Conservation (phyloP, 441 rosid species). For the Brassica balearica region DNA sequence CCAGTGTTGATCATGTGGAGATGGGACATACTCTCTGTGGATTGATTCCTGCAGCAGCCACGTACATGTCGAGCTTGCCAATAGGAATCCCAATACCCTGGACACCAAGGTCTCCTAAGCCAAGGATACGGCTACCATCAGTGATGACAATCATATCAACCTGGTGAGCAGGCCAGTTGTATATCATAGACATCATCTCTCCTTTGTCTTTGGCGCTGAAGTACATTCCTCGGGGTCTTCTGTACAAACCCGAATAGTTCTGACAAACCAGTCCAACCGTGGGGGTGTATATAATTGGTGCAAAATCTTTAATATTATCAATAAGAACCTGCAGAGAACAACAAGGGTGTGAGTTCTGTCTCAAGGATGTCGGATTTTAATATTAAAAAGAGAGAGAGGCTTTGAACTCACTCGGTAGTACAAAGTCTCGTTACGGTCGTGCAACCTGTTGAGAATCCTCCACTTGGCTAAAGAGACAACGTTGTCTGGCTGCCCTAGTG, state of each 20-base stretch:
- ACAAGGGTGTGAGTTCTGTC: not conserved
- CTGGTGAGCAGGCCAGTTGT: slow-evolving; percentile 94
- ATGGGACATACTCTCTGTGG: slow-evolving; percentile 77
- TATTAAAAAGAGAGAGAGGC: no score
- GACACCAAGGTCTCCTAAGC: slow-evolving; percentile 98
- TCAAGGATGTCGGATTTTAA: no score
- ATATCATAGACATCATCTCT: slow-evolving; percentile 99
- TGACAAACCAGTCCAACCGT: slow-evolving; percentile 98
- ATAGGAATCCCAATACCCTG: slow-evolving; percentile 99
- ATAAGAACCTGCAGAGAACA: slow-evolving; percentile 75
- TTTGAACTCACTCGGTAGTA: slow-evolving; percentile 76
- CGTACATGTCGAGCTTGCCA: slow-evolving; percentile 97
- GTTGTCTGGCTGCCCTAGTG: slow-evolving; percentile 64
- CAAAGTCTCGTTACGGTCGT: slow-evolving; percentile 96
- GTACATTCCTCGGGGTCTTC: slow-evolving; percentile 99
- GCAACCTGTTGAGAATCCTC: slow-evolving; percentile 96
- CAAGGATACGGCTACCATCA: slow-evolving; percentile 97
- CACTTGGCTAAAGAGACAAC: slow-evolving; percentile 86
- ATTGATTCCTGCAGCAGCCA: slow-evolving; percentile 97
- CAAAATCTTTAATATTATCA: slow-evolving; percentile 92
- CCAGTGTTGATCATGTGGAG: no score
- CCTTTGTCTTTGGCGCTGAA: slow-evolving; percentile 99
- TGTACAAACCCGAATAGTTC: slow-evolving; percentile 93
- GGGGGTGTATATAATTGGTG: slow-evolving; percentile 96
- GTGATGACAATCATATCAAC: slow-evolving; percentile 99